phyloP scores from a whole-genome alignment of 345 rosid genomes.

The Gossypium raimondii region DNA sequence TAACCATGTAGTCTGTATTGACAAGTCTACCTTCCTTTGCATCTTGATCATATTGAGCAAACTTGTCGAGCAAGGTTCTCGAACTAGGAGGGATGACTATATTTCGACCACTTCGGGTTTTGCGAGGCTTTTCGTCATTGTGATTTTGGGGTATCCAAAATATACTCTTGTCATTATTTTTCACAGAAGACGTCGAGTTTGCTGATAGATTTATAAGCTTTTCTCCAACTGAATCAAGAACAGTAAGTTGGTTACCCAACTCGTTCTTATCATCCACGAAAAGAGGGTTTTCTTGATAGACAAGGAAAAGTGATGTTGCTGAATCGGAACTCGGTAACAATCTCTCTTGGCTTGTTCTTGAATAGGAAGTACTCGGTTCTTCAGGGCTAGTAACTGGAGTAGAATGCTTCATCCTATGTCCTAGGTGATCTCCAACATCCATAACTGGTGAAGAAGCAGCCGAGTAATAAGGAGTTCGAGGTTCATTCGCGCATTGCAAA shows the following conservation, averaged over 20 bases:
- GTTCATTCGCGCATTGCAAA: constrained; percentile 41
- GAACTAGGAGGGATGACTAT: constrained; percentile 29
- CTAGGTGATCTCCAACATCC: constrained; percentile 25
- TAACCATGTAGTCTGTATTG: constrained; percentile 20
- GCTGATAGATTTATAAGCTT: constrained; percentile 30
- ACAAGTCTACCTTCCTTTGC: constrained; percentile 20
- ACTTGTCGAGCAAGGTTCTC: constrained; percentile 40
- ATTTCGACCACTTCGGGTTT: constrained; percentile 18
- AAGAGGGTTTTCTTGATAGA: constrained; percentile 55
- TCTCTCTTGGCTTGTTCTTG: constrained; percentile 33
- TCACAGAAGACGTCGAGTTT: constrained; percentile 17
- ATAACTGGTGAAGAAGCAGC: constrained; percentile 48
- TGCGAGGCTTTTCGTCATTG: constrained; percentile 19
- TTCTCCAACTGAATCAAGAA: constrained; percentile 20
- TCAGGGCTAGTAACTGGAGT: constrained; percentile 75
- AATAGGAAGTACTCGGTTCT: constrained; percentile 34
- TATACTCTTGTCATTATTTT: constrained; percentile 23
- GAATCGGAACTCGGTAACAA: constrained; percentile 34
- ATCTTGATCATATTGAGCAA: constrained; percentile 49
- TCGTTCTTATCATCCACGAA: constrained; percentile 22
- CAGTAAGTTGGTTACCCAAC: constrained; percentile 16
- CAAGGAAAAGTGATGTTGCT: constrained; percentile 32
- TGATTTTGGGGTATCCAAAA: constrained; percentile 54
- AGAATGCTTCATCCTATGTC: constrained; percentile 46
- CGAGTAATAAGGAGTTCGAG: constrained; percentile 53